Base-by-base conservation (phyloP, 139 green algal genomes). In the Pycnococcus provasolii region DNA sequence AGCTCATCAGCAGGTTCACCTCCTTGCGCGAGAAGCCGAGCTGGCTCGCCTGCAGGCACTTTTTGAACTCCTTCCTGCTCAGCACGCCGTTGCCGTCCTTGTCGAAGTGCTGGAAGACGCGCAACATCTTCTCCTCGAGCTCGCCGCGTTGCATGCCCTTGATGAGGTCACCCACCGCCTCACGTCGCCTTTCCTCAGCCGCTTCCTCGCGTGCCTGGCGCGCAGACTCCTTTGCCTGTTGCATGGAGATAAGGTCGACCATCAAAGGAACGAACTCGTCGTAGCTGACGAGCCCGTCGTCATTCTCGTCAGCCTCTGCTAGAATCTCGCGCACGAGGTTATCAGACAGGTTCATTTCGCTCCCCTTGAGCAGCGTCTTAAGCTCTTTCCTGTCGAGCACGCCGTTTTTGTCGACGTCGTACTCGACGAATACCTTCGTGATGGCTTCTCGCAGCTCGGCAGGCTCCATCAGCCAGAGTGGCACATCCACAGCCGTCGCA, bases 271-370 rank as follows among this genome's bases (percentile, higher is more conserved):
- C 41, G 55, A 76, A 76, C 70, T 76, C 70, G 62, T 67, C 76
- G 74, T 84, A 87, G 66, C 83, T 59, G 44, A 87, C 79, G 2
- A 83, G 70, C 39, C 78, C 70, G 58, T 87, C 78, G 0, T 79
- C 81, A 42, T 87, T 84, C 58, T 83, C 81, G 47, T 87, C 81
- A 9, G 71, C 75, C 74, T 87, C 82, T 15, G 79, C 67, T 55
- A 87, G 62, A 26, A 87, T 62, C 42, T 68, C 44, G 9, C 74
- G 64, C n/a, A 84, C 66, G 46, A 78, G 51, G 71, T 11, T 41
- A 26, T 26, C 26, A 26, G 26, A 26, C 26, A 26, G 26, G 26
- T 26, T 26, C 26, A 26, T 26, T 26, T 26, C 26, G 26, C 26
- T 58, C 47, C 8, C 62, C 13, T 15, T 45, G 6, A 68, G 45